Evolutionary conservation across 78 protist species (phyloP).

Genomic region (slime mould (Dictyostelium discoideum)): DNA sequence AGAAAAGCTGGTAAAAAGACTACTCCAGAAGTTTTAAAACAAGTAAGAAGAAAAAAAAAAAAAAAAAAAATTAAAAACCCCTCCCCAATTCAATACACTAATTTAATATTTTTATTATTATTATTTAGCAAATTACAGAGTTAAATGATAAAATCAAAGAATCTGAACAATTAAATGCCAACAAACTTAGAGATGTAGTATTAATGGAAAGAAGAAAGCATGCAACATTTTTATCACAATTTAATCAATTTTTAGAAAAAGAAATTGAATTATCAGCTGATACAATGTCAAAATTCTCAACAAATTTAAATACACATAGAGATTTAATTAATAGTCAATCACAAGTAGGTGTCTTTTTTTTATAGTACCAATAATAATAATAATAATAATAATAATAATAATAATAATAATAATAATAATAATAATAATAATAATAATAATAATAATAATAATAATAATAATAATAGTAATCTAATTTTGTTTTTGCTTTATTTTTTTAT

Average conservation of each 20-base stretch:
- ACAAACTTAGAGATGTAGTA: constrained; percentile 66
- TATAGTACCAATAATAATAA: too few species aligned
- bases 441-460: too few species aligned
- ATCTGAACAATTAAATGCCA: constrained; percentile 74
- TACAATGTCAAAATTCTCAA: constrained; percentile 1
- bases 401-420: too few species aligned
- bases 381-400: too few species aligned
- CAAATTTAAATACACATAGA: constrained; percentile 13
- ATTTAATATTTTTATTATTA: not conserved
- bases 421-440: too few species aligned
- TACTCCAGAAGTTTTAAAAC: constrained; percentile 75
- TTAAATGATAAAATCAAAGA: constrained; percentile 76
- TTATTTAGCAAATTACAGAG: constrained; percentile 60
- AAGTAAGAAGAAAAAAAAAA: not conserved
- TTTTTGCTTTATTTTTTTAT: not conserved
- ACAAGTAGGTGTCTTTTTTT: too few species aligned
- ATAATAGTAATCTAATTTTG: too few species aligned
- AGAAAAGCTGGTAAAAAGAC: constrained; percentile 82
- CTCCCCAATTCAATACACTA: too few species aligned
- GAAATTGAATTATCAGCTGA: constrained; percentile 58
- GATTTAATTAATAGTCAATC: constrained; percentile 66
- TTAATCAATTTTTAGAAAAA: constrained; percentile 72
- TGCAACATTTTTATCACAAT: constrained; percentile 78
- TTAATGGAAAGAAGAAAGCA: constrained; percentile 74
- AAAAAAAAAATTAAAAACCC: too few species aligned